Evolutionary conservation across 495 filamentous ascomycete genomes (phyloP).

Genomic region (Penicillium chermesinum): DNA sequence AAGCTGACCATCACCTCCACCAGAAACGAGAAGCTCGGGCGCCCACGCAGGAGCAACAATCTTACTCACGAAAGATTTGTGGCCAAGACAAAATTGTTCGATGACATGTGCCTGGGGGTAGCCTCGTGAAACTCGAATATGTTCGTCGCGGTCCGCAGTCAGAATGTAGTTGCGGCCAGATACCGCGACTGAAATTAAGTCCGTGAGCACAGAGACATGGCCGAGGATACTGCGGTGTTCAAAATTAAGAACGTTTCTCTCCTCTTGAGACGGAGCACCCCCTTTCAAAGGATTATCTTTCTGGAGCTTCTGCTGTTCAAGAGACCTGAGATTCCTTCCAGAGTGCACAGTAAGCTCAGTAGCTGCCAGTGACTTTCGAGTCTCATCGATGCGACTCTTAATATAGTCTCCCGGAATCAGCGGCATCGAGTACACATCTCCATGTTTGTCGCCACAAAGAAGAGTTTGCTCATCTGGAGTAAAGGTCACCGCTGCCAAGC

Average conservation of each 20-base stretch:
- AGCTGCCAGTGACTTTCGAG: slow-evolving; percentile 56
- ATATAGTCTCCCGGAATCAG: slow-evolving; percentile 50
- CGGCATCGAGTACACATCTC: slow-evolving; percentile 89
- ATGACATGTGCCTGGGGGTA: slow-evolving; percentile 82
- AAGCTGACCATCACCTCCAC: slow-evolving; percentile 75
- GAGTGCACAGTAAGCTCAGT: slow-evolving; percentile 79
- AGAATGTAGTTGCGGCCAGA: slow-evolving; percentile 63
- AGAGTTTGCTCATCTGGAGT: slow-evolving; percentile 64
- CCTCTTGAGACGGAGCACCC: slow-evolving; percentile 28
- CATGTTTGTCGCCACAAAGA: slow-evolving; percentile 86
- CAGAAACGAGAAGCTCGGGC: slow-evolving; percentile 66
- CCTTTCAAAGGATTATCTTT: slow-evolving; percentile 33
- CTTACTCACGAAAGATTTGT: slow-evolving; percentile 72
- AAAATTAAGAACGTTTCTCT: slow-evolving; percentile 50
- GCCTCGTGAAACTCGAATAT: slow-evolving; percentile 85
- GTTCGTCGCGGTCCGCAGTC: slow-evolving; percentile 92
- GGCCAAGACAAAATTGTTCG: slow-evolving; percentile 82
- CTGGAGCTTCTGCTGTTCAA: slow-evolving; percentile 64
- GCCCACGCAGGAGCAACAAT: slow-evolving; percentile 57
- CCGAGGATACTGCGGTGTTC: slow-evolving; percentile 74
- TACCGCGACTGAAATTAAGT: slow-evolving; percentile 51
- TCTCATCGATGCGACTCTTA: slow-evolving; percentile 20
- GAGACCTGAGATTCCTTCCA: slow-evolving; percentile 64
- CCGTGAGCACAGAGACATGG: slow-evolving; percentile 90
- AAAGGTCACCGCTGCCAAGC: slow-evolving; percentile 68